Evolutionary conservation across 805 yeast species (phyloP).

Genomic region (Kazachstania taianensis): DNA sequence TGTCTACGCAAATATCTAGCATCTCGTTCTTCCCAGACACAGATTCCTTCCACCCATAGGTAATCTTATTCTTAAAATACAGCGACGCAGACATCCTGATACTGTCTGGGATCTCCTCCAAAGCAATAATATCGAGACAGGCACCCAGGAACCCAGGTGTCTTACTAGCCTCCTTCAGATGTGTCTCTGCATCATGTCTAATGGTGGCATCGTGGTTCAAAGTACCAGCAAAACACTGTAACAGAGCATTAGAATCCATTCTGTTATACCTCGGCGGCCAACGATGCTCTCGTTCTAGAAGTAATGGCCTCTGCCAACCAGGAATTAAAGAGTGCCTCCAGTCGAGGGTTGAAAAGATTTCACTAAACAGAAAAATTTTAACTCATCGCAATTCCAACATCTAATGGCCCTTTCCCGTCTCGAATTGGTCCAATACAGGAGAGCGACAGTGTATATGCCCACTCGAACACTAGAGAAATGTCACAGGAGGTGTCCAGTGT

Average conservation of each 20-base stretch:
- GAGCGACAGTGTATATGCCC: too few species aligned
- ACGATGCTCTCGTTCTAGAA: too few species aligned
- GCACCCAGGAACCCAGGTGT: conserved; percentile 72
- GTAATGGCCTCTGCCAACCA: too few species aligned
- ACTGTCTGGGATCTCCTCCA: conserved; percentile 39
- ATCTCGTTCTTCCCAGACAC: too few species aligned
- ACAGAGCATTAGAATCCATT: conserved; percentile 63
- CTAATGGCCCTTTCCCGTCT: too few species aligned
- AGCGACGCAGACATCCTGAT: conserved; percentile 69
- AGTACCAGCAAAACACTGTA: conserved; percentile 72
- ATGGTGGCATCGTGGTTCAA: conserved; percentile 52
- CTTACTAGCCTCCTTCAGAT: conserved; percentile 46
- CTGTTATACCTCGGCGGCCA: too few species aligned
- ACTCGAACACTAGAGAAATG: too few species aligned
- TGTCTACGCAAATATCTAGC: conserved; percentile 35
- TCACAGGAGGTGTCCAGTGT: too few species aligned
- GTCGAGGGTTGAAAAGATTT: not conserved
- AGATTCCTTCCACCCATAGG: conserved; percentile 50
- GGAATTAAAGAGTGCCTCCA: not conserved
- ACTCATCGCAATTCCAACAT: too few species aligned
- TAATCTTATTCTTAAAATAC: conserved; percentile 67
- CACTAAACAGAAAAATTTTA: not conserved
- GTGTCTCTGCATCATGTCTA: conserved; percentile 61
- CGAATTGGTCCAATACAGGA: too few species aligned
- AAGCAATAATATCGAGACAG: conserved; percentile 63